Evolutionary conservation across 2,329 filamentous ascomycete genomes (phyloP).

Genomic region (Chrysosporium queenslandicum): DNA sequence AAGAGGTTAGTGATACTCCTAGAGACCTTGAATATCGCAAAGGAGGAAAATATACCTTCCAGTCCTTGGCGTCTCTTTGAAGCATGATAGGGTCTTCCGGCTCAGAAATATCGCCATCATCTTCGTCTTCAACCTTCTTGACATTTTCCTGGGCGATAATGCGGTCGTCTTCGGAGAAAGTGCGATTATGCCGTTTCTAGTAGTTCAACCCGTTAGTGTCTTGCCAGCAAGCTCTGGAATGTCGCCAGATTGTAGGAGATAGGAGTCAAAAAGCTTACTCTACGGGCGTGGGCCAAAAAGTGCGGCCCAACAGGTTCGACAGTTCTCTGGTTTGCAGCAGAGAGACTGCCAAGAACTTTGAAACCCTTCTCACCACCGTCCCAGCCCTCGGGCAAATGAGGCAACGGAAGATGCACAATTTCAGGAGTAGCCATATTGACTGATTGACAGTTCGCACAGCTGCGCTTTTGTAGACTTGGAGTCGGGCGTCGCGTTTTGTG

Average conservation of each 20-base stretch:
- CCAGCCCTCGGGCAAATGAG: slow-evolving; percentile 71
- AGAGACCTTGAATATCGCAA: not conserved
- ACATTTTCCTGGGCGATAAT: slow-evolving; percentile 91
- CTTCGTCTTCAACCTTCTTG: slow-evolving; percentile 89
- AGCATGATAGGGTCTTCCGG: slow-evolving; percentile 88
- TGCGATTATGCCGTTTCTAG: slow-evolving; percentile 79
- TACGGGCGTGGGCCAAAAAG: slow-evolving; percentile 93
- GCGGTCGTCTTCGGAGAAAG: slow-evolving; percentile 95
- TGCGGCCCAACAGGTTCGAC: slow-evolving; percentile 95
- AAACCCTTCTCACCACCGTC: slow-evolving; percentile 70
- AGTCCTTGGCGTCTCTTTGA: slow-evolving; percentile 91
- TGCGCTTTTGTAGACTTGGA: not conserved
- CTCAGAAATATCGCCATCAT: slow-evolving; percentile 86
- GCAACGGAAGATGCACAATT: slow-evolving; percentile 44
- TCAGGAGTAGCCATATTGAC: slow-evolving; percentile 53
- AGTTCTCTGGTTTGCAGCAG: slow-evolving; percentile 67
- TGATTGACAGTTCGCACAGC: not conserved
- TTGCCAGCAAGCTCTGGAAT: not conserved
- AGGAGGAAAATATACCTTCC: slow-evolving; percentile 62
- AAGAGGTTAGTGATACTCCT: not conserved
- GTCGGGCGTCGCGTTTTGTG: not conserved
- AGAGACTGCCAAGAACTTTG: slow-evolving; percentile 69
- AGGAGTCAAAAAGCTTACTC: slow-evolving; percentile 45
- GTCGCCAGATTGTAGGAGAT: not conserved
- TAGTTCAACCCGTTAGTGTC: not conserved